Evolutionary conservation across 176 grass and related monocot genomes (phyloP).

Genomic region (Eragrostis nindensis): DNA sequence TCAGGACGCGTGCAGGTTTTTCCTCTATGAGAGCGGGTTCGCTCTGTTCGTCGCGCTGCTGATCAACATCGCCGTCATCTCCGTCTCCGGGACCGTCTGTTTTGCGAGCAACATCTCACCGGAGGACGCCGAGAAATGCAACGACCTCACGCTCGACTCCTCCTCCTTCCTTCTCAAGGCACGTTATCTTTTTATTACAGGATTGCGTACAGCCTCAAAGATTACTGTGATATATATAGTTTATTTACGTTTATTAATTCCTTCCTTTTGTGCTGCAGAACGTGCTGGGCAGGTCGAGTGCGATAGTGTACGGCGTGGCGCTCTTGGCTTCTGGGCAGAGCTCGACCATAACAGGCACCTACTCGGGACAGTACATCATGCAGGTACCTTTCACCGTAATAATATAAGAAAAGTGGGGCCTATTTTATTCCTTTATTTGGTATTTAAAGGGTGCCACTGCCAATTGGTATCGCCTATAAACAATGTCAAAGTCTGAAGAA

Average conservation of each 20-base stretch:
- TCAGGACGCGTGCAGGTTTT: conserved; percentile 82
- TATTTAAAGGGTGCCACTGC: background rate
- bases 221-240: background rate
- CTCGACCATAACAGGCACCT: conserved; percentile 93
- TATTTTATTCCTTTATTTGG: background rate
- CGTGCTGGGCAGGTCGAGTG: conserved; percentile 83
- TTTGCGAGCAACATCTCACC: conserved; percentile 43
- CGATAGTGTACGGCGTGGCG: conserved; percentile 77
- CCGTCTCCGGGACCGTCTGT: conserved; percentile 77
- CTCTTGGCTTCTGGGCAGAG: conserved; percentile 94
- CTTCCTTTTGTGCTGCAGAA: conserved; percentile 49
- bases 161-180: conserved; percentile 93
- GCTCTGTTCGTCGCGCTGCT: conserved; percentile 83
- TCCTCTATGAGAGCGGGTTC: conserved; percentile 80
- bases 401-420: background rate
- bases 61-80: conserved; percentile 85
- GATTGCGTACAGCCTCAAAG: background rate
- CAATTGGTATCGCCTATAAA: no score
- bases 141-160: conserved; percentile 60
- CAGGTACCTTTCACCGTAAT: conserved; percentile 51
- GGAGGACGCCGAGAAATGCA: conserved; percentile 49
- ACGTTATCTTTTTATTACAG: background rate
- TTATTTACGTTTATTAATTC: background rate
- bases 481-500: no score
- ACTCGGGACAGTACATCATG: conserved; percentile 94